Evolutionary conservation across 176 grass and related monocot genomes (phyloP).

Genomic region (Secale cereale): DNA sequence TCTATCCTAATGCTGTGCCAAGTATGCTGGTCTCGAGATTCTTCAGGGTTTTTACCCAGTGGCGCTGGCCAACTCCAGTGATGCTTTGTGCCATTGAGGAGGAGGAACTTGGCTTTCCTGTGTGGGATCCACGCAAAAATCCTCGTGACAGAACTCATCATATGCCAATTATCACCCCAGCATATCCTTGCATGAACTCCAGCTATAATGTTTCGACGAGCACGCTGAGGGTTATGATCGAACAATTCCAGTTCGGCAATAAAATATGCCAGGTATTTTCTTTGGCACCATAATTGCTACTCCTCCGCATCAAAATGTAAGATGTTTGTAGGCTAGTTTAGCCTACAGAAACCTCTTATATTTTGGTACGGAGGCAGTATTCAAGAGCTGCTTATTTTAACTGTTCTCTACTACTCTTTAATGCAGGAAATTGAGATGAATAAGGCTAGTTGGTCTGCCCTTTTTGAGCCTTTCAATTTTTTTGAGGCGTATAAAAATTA

Average conservation of each 20-base stretch:
- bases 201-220: constrained; percentile 98
- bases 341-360: too few relatives aligned
- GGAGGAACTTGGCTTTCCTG: constrained; percentile 82
- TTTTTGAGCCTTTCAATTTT: constrained; percentile 80
- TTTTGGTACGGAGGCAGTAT: background rate
- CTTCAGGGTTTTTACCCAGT: constrained; percentile 90
- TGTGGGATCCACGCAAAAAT: constrained; percentile 96
- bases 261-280: constrained; percentile 74
- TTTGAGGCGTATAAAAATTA: constrained; percentile 98
- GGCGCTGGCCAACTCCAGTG: constrained; percentile 93
- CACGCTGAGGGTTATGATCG: constrained; percentile 88
- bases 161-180: constrained; percentile 98
- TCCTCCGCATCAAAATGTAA: too few relatives aligned
- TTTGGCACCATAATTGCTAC: background rate
- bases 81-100: constrained; percentile 93
- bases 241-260: constrained; percentile 85
- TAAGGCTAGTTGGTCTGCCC: constrained; percentile 70
- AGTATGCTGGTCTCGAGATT: constrained; percentile 93
- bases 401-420: background rate
- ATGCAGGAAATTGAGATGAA: constrained; percentile 92
- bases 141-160: constrained; percentile 76
- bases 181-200: constrained; percentile 98
- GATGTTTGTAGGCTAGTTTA: too few relatives aligned
- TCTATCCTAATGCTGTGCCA: constrained; percentile 92
- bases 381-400: constrained; percentile 33